These are phyloP conservation scores for Wickerhamiella dianesei DNA, from an alignment of 805 yeast genomes.

Conservation along the genomic window DNA sequence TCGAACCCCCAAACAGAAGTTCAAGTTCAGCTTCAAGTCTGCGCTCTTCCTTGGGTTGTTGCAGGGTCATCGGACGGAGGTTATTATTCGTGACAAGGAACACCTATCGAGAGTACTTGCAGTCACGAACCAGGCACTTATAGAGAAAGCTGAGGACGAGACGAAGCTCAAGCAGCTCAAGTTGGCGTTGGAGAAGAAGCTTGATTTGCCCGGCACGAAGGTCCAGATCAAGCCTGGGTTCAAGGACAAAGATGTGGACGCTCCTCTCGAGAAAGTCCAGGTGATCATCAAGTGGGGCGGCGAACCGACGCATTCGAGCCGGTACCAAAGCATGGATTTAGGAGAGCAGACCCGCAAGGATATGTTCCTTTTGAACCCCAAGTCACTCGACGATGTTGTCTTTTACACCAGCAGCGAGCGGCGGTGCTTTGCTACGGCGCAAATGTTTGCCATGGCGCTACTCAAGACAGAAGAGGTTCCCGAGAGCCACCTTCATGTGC, in stretches of 20 bases:
- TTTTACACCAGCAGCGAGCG: constrained; percentile 89
- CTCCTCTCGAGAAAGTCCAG: constrained; percentile 83
- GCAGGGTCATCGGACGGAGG: constrained; percentile 93
- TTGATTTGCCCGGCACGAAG: constrained; percentile 89
- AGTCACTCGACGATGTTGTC: constrained; percentile 70
- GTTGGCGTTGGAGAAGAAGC: constrained; percentile 75
- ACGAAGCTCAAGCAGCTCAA: constrained; percentile 63
- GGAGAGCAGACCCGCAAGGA: constrained; percentile 96
- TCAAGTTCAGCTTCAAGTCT: constrained; percentile 85
- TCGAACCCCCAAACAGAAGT: constrained; percentile 95
- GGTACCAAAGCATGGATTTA: constrained; percentile 83
- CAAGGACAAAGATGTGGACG: constrained; percentile 27
- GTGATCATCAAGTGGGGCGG: constrained; percentile 98
- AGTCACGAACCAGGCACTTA: constrained; percentile 67
- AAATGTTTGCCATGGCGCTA: constrained; percentile 66
- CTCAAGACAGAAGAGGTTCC: constrained; percentile 52
- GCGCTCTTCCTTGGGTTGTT: constrained; percentile 72
- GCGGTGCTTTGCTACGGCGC: constrained; percentile 87
- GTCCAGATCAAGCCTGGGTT: constrained; percentile 77
- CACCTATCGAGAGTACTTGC: constrained; percentile 76
- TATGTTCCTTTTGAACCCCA: constrained; percentile 68
- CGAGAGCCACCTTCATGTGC: constrained; percentile 44
- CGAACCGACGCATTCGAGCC: constrained; percentile 96
- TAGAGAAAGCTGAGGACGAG: constrained; percentile 64
- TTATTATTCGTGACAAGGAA: constrained; percentile 78